Base-by-base conservation (phyloP, 2,329 filamentous ascomycete genomes). In the Pestalotiopsis sp. region DNA sequence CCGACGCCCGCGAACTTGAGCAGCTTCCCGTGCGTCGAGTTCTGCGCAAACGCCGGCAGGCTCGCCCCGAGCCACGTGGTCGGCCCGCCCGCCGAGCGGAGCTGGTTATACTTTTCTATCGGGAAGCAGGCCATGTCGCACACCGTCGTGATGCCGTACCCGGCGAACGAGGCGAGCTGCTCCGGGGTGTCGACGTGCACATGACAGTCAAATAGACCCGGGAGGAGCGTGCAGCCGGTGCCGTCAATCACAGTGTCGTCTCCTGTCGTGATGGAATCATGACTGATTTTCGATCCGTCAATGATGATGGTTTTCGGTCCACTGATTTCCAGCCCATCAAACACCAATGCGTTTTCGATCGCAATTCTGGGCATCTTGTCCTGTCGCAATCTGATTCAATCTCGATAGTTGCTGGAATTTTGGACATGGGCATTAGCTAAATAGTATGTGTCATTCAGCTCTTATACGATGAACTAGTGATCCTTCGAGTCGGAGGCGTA, bases 131-230 rank as follows among this genome's bases (percentile, higher is more conserved):
- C 66, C 66, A 67, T 67, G 31, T 67, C 64, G 49, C 64, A 66
- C 13, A 66, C 64, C 14, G 64, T 66, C 36, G 64, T 66, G 31
- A 66, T 36, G 23, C 64, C 64, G 23, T 68, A 70, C 11, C 66
- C 64, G 12, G 70, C 72, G 65, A 71, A 75, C 13, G 69, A 56
- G 27, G 68, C 69, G 1, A 75, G 68, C 64, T 75, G 69, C 3
- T 66, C 69, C 25, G 61, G 66, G n/a, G 68, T 68, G 58, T 63
- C 56, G 60, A 74, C 74, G 58, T 74, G 73, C 36, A 73, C 74
- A 58, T 75, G 73, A 62, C 72, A 72, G 68, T 75, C 74, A 63
- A 75, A 72, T 23, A 75, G 72, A n/a, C 74, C 73, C 6, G 74
- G 73, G 1, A 75, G 64, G 12, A 75, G 23, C 7, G 72, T 75